phyloP scores from a whole-genome alignment of 2,329 filamentous ascomycete genomes.

The Botrytis hyacinthi region DNA sequence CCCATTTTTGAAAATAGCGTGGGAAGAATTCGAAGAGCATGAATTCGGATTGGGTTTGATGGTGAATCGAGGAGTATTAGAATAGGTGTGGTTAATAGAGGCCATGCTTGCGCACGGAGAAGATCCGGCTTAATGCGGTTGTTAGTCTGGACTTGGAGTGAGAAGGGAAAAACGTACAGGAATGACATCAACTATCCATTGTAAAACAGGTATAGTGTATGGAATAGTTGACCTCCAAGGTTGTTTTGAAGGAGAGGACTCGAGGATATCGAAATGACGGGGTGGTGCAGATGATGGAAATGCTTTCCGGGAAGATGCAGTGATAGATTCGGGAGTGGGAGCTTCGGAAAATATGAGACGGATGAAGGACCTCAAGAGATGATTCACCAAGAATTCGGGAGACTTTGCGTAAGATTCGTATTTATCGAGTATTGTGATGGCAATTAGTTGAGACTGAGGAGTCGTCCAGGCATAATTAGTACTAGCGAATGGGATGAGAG shows the following conservation, averaged over 20 bases:
- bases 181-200: constrained; percentile 57
- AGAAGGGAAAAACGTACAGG: constrained; percentile 44
- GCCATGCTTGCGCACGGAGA: constrained; percentile 54
- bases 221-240: constrained; percentile 60
- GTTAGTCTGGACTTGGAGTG: constrained; percentile 20
- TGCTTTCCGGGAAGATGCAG: constrained; percentile 55
- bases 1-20: constrained; percentile 57
- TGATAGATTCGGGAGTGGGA: constrained; percentile 52
- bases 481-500: constrained; percentile 40
- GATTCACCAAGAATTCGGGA: constrained; percentile 49
- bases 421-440: constrained; percentile 39
- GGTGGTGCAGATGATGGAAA: constrained; percentile 45
- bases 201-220: constrained; percentile 54
- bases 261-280: constrained; percentile 38
- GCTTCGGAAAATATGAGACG: constrained; percentile 62
- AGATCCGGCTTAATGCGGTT: not conserved
- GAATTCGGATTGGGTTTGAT: constrained; percentile 46
- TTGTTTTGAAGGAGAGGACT: constrained; percentile 47
- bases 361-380: constrained; percentile 61
- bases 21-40: constrained; percentile 54
- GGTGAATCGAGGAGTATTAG: constrained; percentile 67
- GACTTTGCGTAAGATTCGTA: constrained; percentile 27
- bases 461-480: constrained; percentile 44
- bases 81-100: constrained; percentile 66
- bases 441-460: constrained; percentile 33